Percentiles rank a stretch among this genome's conserved stretches.
phyloP scores from a whole-genome alignment of 768 basidiomycete species.

The Boletus edulis region DNA sequence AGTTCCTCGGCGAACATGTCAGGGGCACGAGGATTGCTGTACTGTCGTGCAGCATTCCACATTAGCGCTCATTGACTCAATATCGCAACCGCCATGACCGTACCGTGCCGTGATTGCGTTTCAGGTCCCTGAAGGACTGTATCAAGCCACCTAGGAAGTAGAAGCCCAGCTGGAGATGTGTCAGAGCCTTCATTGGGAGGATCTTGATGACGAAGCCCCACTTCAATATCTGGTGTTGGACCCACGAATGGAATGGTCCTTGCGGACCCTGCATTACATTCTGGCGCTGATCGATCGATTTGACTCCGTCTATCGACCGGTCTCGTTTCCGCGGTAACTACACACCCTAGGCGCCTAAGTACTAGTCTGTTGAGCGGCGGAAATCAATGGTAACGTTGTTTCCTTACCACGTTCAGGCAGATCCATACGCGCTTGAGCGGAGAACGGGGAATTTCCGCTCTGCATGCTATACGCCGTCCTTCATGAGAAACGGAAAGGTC shows the following conservation, averaged over 20 bases:
- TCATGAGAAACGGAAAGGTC: constrained; percentile 1
- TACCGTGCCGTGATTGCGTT: constrained; percentile 11
- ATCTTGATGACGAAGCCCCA: neutral
- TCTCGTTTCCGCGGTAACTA: neutral
- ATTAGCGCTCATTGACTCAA: neutral
- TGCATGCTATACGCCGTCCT: neutral
- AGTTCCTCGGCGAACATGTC: neutral
- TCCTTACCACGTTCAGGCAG: neutral
- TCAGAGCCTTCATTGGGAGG: constrained; percentile 1
- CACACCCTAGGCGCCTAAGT: neutral
- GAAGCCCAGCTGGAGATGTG: neutral
- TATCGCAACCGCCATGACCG: neutral
- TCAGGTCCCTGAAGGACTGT: neutral
- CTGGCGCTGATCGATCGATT: constrained; percentile 4
- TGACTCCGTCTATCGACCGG: neutral
- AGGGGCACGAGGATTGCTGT: neutral
- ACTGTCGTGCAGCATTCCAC: neutral
- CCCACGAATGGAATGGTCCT: neutral
- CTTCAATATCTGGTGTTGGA: neutral
- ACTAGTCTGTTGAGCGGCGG: neutral
- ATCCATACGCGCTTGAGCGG: neutral
- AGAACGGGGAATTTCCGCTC: constrained; percentile 6
- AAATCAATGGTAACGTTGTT: neutral
- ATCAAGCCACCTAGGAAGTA: neutral
- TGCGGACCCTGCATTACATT: neutral